Base-by-base conservation (phyloP, 2,329 filamentous ascomycete species). In the Hysterium pulicare region DNA sequence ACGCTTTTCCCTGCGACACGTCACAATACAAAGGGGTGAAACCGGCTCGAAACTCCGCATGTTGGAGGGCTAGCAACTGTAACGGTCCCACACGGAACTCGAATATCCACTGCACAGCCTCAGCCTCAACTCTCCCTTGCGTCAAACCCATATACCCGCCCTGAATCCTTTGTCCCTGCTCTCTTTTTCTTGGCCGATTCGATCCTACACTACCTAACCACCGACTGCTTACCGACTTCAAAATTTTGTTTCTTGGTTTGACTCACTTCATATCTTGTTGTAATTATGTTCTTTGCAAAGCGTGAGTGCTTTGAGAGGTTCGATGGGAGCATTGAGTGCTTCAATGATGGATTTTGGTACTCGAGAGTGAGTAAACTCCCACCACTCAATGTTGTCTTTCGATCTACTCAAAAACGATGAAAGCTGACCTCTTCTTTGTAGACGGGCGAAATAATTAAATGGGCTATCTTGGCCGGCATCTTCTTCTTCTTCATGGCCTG, bases 401-500 rank as follows among this genome's bases (percentile, higher is more conserved):
- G 26, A 8, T 28, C 26, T 34, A 4, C 13, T 16, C 16, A 15
- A 4, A 4, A 17, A 10, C n/a, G n/a, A n/a, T n/a, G n/a, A n/a
- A n/a, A n/a, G n/a, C n/a, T n/a, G n/a, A n/a, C n/a, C n/a, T 20
- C 9, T 28, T 17, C 19, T 33, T 24, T 36, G 26, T 43, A 86
- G 81, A 76, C 74, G 26, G 83, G 81, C 43, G 67, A 76, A 42
- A 82, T 83, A 44, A 71, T 89, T 55, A 86, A 87, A 66, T 91
- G 86, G 79, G 74, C 77, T 35, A 68, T 91, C 46, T 80, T 90
- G 58, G 76, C 78, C 46, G 69, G 72, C 48, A 61, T 91, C 50
- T 71, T 87, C 54, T 45, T 75, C 42, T 42, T 81, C 46, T 67
- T 87, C 56, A 62, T 80, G 40, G 55, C 74, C 32, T 88, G 82